A percentile compares a stretch with the other conserved stretches of the same genome.
Conservation (phyloP, 2,329 filamentous ascomycete species). For the Beauveria bassiana region DNA sequence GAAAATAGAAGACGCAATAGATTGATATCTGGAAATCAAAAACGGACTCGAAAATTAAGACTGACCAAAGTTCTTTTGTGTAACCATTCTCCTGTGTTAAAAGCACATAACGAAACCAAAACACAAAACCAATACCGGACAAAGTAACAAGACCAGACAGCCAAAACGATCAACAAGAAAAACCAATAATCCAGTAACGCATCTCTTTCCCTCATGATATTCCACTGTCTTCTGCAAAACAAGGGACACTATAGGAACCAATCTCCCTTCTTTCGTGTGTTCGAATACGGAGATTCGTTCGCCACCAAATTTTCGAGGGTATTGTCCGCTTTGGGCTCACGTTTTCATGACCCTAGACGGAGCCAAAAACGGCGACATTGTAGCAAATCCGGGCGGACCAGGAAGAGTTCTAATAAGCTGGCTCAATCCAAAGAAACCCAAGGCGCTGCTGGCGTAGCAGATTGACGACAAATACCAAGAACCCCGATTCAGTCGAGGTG, state of each 20-base stretch:
- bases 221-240: not conserved
- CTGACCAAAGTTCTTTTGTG: constrained; percentile 10
- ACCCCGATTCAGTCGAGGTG: not conserved
- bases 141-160: not conserved
- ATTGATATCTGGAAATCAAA: not conserved
- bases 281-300: not conserved
- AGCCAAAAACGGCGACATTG: not conserved
- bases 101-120: not conserved
- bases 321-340: not conserved
- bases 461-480: too few species aligned
- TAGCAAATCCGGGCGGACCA: not conserved
- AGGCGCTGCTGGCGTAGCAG: not conserved
- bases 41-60: not conserved
- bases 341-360: not conserved
- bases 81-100: constrained; percentile 10
- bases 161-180: not conserved
- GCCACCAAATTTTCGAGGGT: not conserved
- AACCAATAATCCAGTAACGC: not conserved
- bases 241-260: not conserved
- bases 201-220: not conserved
- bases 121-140: not conserved
- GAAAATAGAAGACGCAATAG: not conserved
- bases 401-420: not conserved
- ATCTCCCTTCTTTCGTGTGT: not conserved
- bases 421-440: not conserved